These are phyloP conservation scores for Xylariales sp. DNA, from an alignment of 2,329 filamentous ascomycete genomes.

Conservation along the genomic window DNA sequence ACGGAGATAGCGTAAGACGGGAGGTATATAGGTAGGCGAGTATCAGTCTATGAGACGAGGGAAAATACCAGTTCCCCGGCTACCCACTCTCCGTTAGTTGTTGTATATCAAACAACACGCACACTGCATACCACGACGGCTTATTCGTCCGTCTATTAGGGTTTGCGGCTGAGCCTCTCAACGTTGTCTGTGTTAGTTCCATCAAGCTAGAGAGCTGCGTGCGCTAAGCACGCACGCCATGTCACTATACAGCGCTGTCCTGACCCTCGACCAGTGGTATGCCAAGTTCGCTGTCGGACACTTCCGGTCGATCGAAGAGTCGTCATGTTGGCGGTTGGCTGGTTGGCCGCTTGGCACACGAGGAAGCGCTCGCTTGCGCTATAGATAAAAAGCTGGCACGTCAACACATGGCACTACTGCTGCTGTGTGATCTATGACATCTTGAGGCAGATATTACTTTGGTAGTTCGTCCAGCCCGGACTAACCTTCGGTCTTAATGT, in stretches of 20 bases:
- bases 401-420: constrained; percentile 19
- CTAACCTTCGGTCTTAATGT: neutral
- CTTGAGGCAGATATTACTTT: neutral
- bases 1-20: constrained; percentile 1
- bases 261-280: neutral
- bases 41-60: constrained; percentile 2
- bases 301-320: neutral
- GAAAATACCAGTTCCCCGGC: neutral
- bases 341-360: constrained; percentile 25
- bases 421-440: neutral
- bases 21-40: constrained; percentile 8
- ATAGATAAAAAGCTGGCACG: constrained; percentile 7
- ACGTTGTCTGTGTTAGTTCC: neutral
- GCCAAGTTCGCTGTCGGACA: constrained; percentile 6
- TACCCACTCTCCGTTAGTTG: neutral
- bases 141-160: constrained; percentile 10
- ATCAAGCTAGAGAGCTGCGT: constrained; percentile 17
- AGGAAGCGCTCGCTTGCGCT: constrained; percentile 18
- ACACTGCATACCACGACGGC: constrained; percentile 16
- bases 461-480: neutral
- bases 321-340: neutral
- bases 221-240: constrained; percentile 26
- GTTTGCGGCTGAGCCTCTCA: constrained; percentile 33
- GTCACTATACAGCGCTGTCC: constrained; percentile 16
- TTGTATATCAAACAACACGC: constrained; percentile 26